Conservation (phyloP, 345 rosid genomes). For the Reutealis trisperma region DNA sequence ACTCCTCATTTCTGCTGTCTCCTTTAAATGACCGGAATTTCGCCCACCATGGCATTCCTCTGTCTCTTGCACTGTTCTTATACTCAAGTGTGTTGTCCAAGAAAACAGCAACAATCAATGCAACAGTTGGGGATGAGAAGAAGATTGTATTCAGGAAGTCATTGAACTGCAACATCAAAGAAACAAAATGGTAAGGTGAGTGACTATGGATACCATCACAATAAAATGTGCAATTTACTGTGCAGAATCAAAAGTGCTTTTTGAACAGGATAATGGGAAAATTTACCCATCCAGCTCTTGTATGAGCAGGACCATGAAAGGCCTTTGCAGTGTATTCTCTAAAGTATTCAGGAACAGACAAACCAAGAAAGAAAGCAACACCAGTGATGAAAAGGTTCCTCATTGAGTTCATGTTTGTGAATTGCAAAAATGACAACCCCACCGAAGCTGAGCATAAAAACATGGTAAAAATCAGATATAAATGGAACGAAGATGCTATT, state of each 20-base stretch:
- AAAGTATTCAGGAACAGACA: slow-evolving; percentile 87
- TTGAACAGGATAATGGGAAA: neutral
- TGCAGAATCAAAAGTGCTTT: too few relatives aligned
- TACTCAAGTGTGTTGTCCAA: slow-evolving; percentile 90
- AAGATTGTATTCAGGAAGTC: slow-evolving; percentile 95
- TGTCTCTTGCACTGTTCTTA: slow-evolving; percentile 79
- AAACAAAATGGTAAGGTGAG: neutral
- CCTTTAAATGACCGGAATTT: slow-evolving; percentile 86
- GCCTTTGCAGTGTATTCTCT: slow-evolving; percentile 79
- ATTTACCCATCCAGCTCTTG: slow-evolving; percentile 86
- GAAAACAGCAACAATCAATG: slow-evolving; percentile 73
- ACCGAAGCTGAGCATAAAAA: slow-evolving; percentile 64
- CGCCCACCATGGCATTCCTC: slow-evolving; percentile 99
- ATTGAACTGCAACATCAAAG: slow-evolving; percentile 63
- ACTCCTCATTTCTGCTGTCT: slow-evolving; percentile 85
- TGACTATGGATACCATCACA: too few relatives aligned
- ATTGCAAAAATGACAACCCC: slow-evolving; percentile 93
- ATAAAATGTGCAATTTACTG: too few relatives aligned
- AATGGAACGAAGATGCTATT: neutral
- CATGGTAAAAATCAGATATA: slow-evolving; percentile 2
- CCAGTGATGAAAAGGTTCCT: slow-evolving; percentile 88
- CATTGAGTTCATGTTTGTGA: slow-evolving; percentile 99
- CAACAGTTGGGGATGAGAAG: slow-evolving; percentile 86
- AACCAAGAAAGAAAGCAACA: slow-evolving; percentile 82
- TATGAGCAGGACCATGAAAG: slow-evolving; percentile 88